Conservation (phyloP, 495 filamentous ascomycete genomes). For the Aspergillus diversus region DNA sequence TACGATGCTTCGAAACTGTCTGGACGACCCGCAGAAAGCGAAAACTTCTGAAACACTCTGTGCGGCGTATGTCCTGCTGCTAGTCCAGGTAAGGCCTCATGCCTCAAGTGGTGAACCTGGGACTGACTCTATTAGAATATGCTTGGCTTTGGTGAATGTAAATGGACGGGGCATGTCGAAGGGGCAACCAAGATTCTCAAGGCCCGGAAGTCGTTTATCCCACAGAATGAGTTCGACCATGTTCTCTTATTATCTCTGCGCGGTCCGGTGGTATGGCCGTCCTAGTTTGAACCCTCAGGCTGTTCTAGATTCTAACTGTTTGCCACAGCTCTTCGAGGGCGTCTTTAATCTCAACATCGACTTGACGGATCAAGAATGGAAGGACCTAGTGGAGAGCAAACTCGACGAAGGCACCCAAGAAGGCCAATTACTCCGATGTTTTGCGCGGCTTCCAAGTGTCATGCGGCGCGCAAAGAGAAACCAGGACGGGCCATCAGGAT, state of each 20-base stretch:
- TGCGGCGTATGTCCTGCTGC: slow-evolving; percentile 47
- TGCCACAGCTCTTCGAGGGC: slow-evolving; percentile 43
- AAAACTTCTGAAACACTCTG: slow-evolving; percentile 44
- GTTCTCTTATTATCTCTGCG: slow-evolving; percentile 42
- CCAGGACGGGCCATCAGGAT: slow-evolving; percentile 12
- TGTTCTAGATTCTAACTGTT: slow-evolving; percentile 10
- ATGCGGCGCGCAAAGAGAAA: slow-evolving; percentile 27
- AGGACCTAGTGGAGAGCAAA: slow-evolving; percentile 35
- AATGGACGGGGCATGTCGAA: slow-evolving; percentile 39
- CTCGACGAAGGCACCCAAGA: slow-evolving; percentile 32
- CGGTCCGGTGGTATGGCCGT: slow-evolving; percentile 41
- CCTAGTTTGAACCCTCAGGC: neutral
- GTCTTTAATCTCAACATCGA: slow-evolving; percentile 43
- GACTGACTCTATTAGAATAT: slow-evolving; percentile 19
- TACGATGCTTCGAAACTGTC: slow-evolving; percentile 32
- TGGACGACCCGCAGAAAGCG: slow-evolving; percentile 45
- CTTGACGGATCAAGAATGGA: slow-evolving; percentile 41
- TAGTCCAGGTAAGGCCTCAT: slow-evolving; percentile 32
- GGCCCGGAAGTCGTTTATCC: slow-evolving; percentile 34
- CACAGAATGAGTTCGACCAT: slow-evolving; percentile 42
- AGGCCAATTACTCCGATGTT: slow-evolving; percentile 33
- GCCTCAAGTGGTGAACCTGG: neutral
- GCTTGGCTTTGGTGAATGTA: neutral
- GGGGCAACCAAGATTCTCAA: slow-evolving; percentile 46
- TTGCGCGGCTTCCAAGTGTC: slow-evolving; percentile 35